phyloP scores from a whole-genome alignment of 306 rosid species.

The Astragalus membranaceus region DNA sequence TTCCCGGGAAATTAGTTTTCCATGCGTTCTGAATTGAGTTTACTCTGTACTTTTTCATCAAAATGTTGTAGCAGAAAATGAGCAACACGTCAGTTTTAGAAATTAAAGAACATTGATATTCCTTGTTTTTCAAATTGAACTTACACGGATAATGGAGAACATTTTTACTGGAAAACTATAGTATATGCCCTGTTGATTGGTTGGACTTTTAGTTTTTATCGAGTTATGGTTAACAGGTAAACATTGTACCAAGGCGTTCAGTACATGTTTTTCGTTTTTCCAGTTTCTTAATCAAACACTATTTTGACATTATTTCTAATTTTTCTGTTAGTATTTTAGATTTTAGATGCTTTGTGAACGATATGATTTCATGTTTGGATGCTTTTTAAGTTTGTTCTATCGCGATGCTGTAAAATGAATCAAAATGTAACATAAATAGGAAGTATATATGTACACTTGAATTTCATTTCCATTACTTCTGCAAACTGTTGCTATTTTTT shows the following conservation, averaged over 20 bases:
- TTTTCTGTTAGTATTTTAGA: not conserved
- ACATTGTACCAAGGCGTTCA: not conserved
- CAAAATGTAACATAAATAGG: not conserved
- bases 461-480: not conserved
- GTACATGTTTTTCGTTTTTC: not conserved
- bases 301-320: not conserved
- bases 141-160: not conserved
- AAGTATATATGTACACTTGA: not conserved
- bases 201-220: not conserved
- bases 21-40: not conserved
- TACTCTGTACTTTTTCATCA: not conserved
- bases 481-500: not conserved
- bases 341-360: not conserved
- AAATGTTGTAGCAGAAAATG: not conserved
- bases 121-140: not conserved
- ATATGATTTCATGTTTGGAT: not conserved
- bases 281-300: not conserved
- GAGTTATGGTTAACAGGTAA: not conserved
- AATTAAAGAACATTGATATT: not conserved
- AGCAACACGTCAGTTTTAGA: not conserved
- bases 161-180: not conserved
- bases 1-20: not conserved
- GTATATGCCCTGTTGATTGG: not conserved
- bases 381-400: not conserved
- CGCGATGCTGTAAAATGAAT: not conserved